Conservation (phyloP, 257 asterid species). For the Plantago major region DNA sequence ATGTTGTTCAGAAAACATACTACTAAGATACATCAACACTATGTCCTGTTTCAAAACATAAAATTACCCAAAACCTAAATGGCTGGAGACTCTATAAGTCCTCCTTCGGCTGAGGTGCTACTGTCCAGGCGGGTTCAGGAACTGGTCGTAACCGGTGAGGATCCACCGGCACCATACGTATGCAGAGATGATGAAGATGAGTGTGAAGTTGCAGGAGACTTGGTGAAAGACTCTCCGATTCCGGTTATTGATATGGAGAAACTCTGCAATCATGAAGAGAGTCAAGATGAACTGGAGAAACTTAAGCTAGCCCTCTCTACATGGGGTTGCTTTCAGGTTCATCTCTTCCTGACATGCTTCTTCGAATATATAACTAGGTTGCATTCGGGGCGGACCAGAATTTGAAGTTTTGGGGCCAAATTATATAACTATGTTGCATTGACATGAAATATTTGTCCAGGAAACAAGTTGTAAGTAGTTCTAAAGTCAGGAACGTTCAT, state of each 20-base stretch:
- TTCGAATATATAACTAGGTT: too few relatives aligned
- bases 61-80: too few relatives aligned
- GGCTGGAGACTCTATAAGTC: too few relatives aligned
- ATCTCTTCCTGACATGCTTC: neutral
- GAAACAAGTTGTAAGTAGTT: too few relatives aligned
- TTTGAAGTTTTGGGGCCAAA: too few relatives aligned
- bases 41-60: too few relatives aligned
- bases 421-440: too few relatives aligned
- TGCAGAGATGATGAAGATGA: conserved; percentile 25
- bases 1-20: too few relatives aligned
- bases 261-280: conserved; percentile 10
- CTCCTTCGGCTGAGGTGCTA: conserved; percentile 29
- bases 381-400: too few relatives aligned
- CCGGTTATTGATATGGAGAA: conserved; percentile 37
- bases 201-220: too few relatives aligned
- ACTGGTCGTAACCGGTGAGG: conserved; percentile 45
- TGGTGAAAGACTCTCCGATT: conserved; percentile 20
- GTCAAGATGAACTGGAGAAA: conserved; percentile 27
- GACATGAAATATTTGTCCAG: too few relatives aligned
- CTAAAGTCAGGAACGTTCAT: neutral
- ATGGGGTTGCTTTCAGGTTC: conserved; percentile 66
- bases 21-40: too few relatives aligned
- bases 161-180: conserved; percentile 42
- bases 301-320: conserved; percentile 42
- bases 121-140: conserved; percentile 56